Evolutionary conservation across 768 basidiomycete genomes (phyloP).

Genomic region (Leccinum variicolor): DNA sequence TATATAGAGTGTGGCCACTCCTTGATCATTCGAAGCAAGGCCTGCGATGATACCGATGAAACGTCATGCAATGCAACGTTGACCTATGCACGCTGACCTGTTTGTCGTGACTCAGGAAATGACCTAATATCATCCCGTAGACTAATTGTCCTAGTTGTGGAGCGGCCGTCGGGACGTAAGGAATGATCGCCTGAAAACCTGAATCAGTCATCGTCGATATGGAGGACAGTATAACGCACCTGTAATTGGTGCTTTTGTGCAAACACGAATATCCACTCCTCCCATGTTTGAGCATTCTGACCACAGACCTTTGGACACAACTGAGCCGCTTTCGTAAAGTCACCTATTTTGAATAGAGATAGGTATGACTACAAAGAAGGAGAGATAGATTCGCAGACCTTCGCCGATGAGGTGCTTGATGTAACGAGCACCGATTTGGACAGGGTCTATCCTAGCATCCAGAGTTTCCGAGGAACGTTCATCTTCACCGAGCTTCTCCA

Average conservation of each 20-base stretch:
- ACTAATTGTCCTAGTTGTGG: slow-evolving; percentile 81
- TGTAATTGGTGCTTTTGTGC: slow-evolving; percentile 77
- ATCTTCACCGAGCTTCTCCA: slow-evolving; percentile 56
- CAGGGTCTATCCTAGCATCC: slow-evolving; percentile 47
- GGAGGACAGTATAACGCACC: slow-evolving; percentile 39
- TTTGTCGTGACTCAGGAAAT: slow-evolving; percentile 78
- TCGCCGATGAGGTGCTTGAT: slow-evolving; percentile 81
- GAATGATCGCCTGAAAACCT: slow-evolving; percentile 70
- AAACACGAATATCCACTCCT: slow-evolving; percentile 92
- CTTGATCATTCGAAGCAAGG: slow-evolving; percentile 71
- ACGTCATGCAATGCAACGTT: neutral
- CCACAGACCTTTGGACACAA: slow-evolving; percentile 85
- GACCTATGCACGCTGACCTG: slow-evolving; percentile 40
- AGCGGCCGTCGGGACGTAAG: slow-evolving; percentile 77
- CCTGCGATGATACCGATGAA: slow-evolving; percentile 38
- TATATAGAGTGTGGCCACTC: slow-evolving; percentile 93
- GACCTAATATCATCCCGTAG: slow-evolving; percentile 92
- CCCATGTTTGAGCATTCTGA: slow-evolving; percentile 82
- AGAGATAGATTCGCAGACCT: slow-evolving; percentile 44
- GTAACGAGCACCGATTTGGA: slow-evolving; percentile 80
- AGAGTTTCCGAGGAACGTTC: slow-evolving; percentile 29
- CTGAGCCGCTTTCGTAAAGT: slow-evolving; percentile 76
- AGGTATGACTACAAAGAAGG: neutral
- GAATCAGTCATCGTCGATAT: neutral
- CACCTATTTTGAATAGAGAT: slow-evolving; percentile 34